phyloP scores from a whole-genome alignment of 768 basidiomycete species.

The Suillus occidentalis region DNA sequence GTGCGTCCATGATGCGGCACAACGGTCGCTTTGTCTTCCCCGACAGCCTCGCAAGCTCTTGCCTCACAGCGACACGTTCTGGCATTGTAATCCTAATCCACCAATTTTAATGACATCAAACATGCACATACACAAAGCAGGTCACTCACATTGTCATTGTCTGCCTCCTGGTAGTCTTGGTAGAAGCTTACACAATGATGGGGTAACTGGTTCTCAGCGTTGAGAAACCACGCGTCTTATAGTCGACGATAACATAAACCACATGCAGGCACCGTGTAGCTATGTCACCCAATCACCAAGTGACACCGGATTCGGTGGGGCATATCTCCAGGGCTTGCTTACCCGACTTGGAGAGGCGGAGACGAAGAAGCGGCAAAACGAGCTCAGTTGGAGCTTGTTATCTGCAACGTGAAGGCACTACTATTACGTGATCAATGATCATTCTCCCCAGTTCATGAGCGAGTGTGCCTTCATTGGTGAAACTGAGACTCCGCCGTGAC shows the following conservation, averaged over 20 bases:
- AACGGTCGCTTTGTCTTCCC: slow-evolving; percentile 20
- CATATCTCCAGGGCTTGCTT: slow-evolving; percentile 4
- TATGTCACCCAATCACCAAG: neutral
- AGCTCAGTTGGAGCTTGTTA: neutral
- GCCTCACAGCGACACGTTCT: slow-evolving; percentile 9
- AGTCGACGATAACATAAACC: neutral
- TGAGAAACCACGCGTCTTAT: neutral
- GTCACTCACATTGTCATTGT: slow-evolving; percentile 3
- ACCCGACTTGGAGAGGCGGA: neutral
- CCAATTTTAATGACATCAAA: neutral
- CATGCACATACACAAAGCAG: neutral
- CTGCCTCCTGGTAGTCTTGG: neutral
- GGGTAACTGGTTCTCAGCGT: neutral
- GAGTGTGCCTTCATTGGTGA: neutral
- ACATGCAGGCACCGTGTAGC: neutral
- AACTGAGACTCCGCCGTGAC: neutral
- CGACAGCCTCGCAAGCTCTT: slow-evolving; percentile 19
- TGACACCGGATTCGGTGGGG: slow-evolving; percentile 1
- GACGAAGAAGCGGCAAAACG: neutral
- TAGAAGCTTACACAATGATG: neutral
- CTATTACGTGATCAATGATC: neutral
- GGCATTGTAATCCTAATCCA: slow-evolving; percentile 3
- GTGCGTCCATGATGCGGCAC: slow-evolving; percentile 18
- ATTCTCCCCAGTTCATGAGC: neutral
- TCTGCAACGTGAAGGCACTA: neutral